Base-by-base conservation (phyloP, 2,329 filamentous ascomycete species). In the Cordyceps cateniannulata region DNA sequence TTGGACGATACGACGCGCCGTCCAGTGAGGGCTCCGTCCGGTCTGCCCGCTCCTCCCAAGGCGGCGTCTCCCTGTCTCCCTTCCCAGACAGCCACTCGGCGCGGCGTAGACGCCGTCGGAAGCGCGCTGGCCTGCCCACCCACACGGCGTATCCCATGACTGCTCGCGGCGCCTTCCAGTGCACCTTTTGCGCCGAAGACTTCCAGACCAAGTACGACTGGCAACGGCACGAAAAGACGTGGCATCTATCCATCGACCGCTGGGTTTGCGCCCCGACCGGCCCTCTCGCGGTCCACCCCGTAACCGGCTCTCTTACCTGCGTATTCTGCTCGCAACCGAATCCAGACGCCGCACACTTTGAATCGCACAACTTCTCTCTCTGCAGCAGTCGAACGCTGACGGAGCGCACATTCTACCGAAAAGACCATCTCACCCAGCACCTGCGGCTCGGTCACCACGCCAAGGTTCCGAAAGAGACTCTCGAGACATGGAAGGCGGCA, bases 171-270 rank as follows among this genome's bases (percentile, higher is more conserved):
- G 48, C 57, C 16, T 86, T 81, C 70, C 85, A 87, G 70, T 88
- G 85, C 70, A 88, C 85, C 63, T 88, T 88, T 76, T 88, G 85
- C 70, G 86, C 85, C 5, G 84, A 87, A 64, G 85, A 83, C 0
- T 88, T 87, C 71, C 77, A 84, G 64, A 87, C 85, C 2, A 88
- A 88, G 69, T 84, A 88, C 66, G 85, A 88, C 71, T 88, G 85
- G 85, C 84, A 87, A 67, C 77, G 87, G 60, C 87, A 90, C 69
- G 87, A 91, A 68, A 87, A 87, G 65, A 86, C 85, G 52, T 76
- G 85, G 65, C 87, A 83, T 70, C 73, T 83, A 65, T 90, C 83
- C 6, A 81, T 88, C 0, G 85, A 84, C 74, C 79, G 79, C 61
- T 90, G 81, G 88, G 83, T 85, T 62, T 90, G 82, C 68, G 80